A percentile compares a stretch with the other conserved stretches of the same genome.
Conservation (phyloP, 1,284 basidiomycete species). For the Fomitiporia mediterranea region DNA sequence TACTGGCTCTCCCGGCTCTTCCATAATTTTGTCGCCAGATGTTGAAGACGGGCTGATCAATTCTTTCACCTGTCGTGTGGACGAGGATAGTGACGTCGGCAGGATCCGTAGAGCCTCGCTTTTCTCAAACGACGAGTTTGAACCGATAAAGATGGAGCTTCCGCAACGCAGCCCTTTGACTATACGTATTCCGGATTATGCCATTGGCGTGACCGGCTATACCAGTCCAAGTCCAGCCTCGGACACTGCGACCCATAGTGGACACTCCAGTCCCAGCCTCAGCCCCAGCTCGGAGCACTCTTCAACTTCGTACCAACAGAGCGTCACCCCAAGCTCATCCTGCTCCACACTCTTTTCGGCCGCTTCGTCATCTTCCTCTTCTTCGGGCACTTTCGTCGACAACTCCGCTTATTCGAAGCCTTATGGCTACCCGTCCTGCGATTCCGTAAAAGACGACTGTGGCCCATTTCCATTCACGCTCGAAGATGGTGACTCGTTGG, state of each 20-base stretch:
- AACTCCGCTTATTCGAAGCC: neutral
- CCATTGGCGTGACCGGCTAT: neutral
- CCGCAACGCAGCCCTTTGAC: conserved; percentile 1
- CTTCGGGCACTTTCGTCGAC: neutral
- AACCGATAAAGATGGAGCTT: conserved; percentile 8
- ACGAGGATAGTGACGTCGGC: neutral
- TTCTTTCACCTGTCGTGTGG: too few species aligned
- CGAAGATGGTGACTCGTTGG: conserved; percentile 1
- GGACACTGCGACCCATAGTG: neutral
- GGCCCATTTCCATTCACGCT: neutral
- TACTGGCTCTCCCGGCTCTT: neutral
- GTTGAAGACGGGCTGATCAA: neutral
- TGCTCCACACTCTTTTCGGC: neutral
- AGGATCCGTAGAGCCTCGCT: conserved; percentile 5
- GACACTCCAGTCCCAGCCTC: neutral
- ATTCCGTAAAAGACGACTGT: neutral
- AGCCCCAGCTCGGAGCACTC: neutral
- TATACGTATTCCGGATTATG: neutral
- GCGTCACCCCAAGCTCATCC: neutral
- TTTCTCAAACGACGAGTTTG: conserved; percentile 13
- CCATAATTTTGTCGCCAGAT: conserved; percentile 11
- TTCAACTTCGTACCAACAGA: neutral
- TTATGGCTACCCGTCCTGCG: neutral
- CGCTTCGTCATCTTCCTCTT: neutral
- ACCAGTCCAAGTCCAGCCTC: neutral